Evolutionary conservation across 768 basidiomycete genomes (phyloP).

Genomic region (Cubamyces lactineus): DNA sequence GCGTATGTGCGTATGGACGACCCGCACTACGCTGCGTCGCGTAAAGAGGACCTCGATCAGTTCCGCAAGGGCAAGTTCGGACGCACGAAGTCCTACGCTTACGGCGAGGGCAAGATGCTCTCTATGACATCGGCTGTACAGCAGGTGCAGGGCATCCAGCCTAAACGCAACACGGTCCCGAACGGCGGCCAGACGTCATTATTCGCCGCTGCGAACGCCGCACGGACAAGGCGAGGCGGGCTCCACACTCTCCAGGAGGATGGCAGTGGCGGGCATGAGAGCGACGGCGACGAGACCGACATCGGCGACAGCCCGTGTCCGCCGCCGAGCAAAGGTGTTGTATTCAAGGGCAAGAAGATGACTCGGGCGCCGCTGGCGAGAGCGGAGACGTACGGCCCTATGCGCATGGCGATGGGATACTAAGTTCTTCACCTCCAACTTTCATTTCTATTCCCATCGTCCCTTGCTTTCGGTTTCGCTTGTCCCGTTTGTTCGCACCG

Average conservation of each 20-base stretch:
- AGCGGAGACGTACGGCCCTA: slow-evolving; percentile 72
- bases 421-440: slow-evolving; percentile 9
- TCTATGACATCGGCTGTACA: slow-evolving; percentile 37
- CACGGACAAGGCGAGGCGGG: slow-evolving; percentile 61
- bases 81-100: slow-evolving; percentile 89
- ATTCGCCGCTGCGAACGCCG: slow-evolving; percentile 72
- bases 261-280: slow-evolving; percentile 58
- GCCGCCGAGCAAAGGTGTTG: slow-evolving; percentile 62
- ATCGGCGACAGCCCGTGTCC: slow-evolving; percentile 89
- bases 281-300: slow-evolving; percentile 78
- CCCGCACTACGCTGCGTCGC: slow-evolving; percentile 76
- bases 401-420: slow-evolving; percentile 48
- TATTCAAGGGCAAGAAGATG: slow-evolving; percentile 61
- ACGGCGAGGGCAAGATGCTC: slow-evolving; percentile 71
- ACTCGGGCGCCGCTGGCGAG: slow-evolving; percentile 53
- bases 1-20: slow-evolving; percentile 96
- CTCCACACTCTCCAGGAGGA: slow-evolving; percentile 72
- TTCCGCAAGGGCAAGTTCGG: slow-evolving; percentile 89
- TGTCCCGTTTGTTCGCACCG: neutral
- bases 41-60: slow-evolving; percentile 86
- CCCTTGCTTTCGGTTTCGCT: neutral
- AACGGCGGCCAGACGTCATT: slow-evolving; percentile 48
- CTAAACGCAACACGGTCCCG: slow-evolving; percentile 72
- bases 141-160: slow-evolving; percentile 38
- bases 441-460: neutral